A percentile compares a stretch with the other conserved stretches of the same genome.
These are phyloP conservation scores for Hibiscus mutabilis DNA, from an alignment of 345 rosid genomes.

Conservation along the genomic window DNA sequence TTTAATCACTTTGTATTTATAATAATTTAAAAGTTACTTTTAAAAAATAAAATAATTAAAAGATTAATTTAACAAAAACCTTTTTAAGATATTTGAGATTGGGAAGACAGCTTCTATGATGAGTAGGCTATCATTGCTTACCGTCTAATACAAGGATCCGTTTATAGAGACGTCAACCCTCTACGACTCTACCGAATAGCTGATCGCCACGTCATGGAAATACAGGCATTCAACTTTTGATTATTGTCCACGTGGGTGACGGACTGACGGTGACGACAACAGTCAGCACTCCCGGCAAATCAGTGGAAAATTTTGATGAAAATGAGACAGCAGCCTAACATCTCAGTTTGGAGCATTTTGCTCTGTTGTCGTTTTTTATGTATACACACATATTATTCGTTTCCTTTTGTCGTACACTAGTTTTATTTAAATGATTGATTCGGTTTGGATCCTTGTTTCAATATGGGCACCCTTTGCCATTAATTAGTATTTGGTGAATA, in stretches of 20 bases:
- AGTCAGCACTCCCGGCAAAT: not conserved
- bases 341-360: not conserved
- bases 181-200: conserved; percentile 9
- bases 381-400: no score
- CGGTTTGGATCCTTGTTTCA: no score
- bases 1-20: no score
- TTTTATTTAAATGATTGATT: no score
- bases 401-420: no score
- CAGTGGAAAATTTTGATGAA: not conserved
- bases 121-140: conserved; percentile 21
- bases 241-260: not conserved
- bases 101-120: not conserved
- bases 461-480: no score
- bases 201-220: not conserved
- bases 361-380: no score
- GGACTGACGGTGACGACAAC: not conserved
- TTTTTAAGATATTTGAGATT: no score
- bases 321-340: not conserved
- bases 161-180: not conserved
- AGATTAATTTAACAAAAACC: no score
- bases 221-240: no score
- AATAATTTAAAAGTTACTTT: no score
- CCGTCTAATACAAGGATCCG: conserved; percentile 14
- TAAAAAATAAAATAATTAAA: not conserved
- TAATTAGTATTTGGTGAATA: no score